Conservation (phyloP, 768 basidiomycete species). For the Termitomyces eurrhizus region DNA sequence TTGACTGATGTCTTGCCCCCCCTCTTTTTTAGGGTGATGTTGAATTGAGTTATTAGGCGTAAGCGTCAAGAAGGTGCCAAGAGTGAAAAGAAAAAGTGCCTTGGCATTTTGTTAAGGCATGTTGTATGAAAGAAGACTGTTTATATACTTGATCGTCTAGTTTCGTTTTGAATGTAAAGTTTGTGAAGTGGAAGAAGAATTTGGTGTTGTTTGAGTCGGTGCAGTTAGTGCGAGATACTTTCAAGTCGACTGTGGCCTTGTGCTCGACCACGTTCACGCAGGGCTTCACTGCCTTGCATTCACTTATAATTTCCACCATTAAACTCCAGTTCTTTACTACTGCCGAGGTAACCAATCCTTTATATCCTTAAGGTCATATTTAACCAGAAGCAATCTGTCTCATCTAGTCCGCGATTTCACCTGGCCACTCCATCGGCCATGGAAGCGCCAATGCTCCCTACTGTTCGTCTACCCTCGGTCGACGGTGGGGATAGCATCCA, state of each 20-base stretch:
- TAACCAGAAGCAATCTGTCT: neutral
- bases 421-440: slow-evolving; percentile 21
- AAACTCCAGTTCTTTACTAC: neutral
- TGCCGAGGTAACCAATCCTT: slow-evolving; percentile 5
- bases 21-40: slow-evolving; percentile 46
- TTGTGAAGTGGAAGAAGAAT: slow-evolving; percentile 13
- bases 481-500: slow-evolving; percentile 38
- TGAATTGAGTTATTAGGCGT: slow-evolving; percentile 47
- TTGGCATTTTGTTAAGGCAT: neutral
- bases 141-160: slow-evolving; percentile 2
- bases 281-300: slow-evolving; percentile 11
- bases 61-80: neutral
- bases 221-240: neutral
- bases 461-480: slow-evolving; percentile 47
- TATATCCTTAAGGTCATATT: neutral
- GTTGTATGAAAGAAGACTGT: neutral
- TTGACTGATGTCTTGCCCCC: slow-evolving; percentile 11
- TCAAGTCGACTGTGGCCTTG: neutral
- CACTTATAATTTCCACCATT: neutral
- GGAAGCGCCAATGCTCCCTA: slow-evolving; percentile 37
- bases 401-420: slow-evolving; percentile 5
- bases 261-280: slow-evolving; percentile 8
- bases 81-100: neutral
- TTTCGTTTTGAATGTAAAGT: slow-evolving; percentile 3
- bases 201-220: slow-evolving; percentile 30